Percentiles rank a stretch among this genome's conserved stretches.
Evolutionary conservation across 2,329 filamentous ascomycete genomes (phyloP).

Genomic region (Corinectria fuckeliana): DNA sequence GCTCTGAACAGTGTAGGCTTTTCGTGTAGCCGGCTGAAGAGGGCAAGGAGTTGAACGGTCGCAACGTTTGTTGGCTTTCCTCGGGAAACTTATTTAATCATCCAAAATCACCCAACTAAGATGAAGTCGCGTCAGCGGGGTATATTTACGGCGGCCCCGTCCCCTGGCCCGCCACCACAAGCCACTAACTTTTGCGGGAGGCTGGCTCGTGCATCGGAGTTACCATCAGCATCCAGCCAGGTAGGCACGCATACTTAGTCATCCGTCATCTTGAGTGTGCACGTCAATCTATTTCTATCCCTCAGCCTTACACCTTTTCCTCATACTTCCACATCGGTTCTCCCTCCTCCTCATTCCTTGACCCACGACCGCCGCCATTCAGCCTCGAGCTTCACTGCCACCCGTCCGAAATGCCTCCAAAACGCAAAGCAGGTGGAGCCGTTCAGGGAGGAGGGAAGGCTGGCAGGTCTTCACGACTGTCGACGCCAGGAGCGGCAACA

Average conservation of each 20-base stretch:
- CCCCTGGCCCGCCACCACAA: constrained; percentile 13
- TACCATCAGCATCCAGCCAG: neutral
- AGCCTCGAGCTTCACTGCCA: constrained; percentile 23
- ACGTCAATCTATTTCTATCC: constrained; percentile 5
- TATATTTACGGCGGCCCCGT: constrained; percentile 19
- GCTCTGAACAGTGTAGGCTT: neutral
- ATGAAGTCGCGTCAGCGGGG: constrained; percentile 15
- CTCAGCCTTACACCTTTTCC: constrained; percentile 8
- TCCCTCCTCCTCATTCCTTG: neutral
- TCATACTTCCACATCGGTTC: neutral
- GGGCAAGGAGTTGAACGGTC: neutral
- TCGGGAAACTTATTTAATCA: constrained; percentile 12
- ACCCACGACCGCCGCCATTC: constrained; percentile 14
- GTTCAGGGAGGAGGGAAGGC: constrained; percentile 59
- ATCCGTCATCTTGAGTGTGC: constrained; percentile 20
- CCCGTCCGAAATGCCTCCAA: constrained; percentile 64
- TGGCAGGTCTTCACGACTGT: constrained; percentile 62
- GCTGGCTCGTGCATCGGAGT: neutral
- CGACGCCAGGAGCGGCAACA: constrained; percentile 66
- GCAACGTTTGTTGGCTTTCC: neutral
- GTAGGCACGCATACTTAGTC: constrained; percentile 1
- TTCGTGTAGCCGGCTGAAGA: neutral
- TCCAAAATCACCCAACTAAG: constrained; percentile 3
- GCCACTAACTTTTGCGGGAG: neutral
- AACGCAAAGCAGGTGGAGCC: constrained; percentile 68